Conservation (phyloP, 2,329 filamentous ascomycete species). For the Claviceps capensis region DNA sequence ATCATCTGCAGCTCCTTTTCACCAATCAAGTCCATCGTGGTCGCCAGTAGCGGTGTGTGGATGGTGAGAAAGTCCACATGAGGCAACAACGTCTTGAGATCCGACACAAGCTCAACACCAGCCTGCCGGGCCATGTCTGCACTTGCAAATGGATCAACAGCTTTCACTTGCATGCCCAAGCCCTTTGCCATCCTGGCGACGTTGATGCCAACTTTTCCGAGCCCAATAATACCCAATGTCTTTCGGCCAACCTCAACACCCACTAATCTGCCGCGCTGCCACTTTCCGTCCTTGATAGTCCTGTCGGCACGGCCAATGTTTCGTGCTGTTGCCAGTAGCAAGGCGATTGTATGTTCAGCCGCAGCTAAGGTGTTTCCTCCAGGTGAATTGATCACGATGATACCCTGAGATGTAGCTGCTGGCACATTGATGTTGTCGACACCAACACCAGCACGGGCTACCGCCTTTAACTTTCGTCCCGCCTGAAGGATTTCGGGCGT, state of each 20-base stretch:
- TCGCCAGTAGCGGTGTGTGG: slow-evolving; percentile 67
- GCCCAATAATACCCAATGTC: slow-evolving; percentile 60
- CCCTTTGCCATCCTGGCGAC: slow-evolving; percentile 69
- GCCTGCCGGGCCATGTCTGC: slow-evolving; percentile 54
- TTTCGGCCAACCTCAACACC: slow-evolving; percentile 70
- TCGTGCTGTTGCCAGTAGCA: slow-evolving; percentile 60
- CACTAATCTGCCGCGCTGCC: slow-evolving; percentile 62
- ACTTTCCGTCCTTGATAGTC: slow-evolving; percentile 57
- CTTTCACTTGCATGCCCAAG: slow-evolving; percentile 61
- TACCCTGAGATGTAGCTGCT: slow-evolving; percentile 56
- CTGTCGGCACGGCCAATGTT: slow-evolving; percentile 58
- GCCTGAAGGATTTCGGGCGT: slow-evolving; percentile 52
- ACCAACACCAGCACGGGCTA: slow-evolving; percentile 68
- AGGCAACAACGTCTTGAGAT: slow-evolving; percentile 45
- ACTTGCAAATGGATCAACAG: slow-evolving; percentile 67
- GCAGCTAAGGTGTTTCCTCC: slow-evolving; percentile 70
- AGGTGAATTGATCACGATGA: slow-evolving; percentile 70
- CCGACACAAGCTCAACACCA: slow-evolving; percentile 48
- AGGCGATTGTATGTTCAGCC: slow-evolving; percentile 62
- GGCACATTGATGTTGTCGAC: slow-evolving; percentile 73
- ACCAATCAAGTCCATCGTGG: slow-evolving; percentile 60
- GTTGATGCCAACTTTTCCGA: slow-evolving; percentile 73
- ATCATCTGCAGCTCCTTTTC: slow-evolving; percentile 53
- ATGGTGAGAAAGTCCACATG: slow-evolving; percentile 65
- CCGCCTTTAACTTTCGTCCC: slow-evolving; percentile 58